These are phyloP conservation scores for Fragosphaeria purpurea DNA, from an alignment of 2,329 filamentous ascomycete genomes.

Conservation along the genomic window DNA sequence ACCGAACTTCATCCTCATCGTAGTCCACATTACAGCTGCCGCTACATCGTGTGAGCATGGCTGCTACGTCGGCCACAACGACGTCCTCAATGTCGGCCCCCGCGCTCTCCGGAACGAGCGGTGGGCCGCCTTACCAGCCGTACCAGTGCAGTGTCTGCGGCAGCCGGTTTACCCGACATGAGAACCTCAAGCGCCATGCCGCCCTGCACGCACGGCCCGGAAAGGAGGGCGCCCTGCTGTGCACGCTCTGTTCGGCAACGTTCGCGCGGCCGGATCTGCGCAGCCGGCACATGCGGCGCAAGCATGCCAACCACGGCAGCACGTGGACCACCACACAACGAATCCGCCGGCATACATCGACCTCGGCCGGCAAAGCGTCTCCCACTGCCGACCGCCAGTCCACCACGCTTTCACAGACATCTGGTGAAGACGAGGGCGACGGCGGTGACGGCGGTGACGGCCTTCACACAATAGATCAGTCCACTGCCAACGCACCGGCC, in stretches of 20 bases:
- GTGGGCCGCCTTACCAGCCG: constrained; percentile 19
- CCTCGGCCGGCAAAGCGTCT: not conserved
- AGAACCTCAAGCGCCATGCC: constrained; percentile 32
- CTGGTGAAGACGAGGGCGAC: too few relatives aligned
- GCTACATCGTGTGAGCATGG: too few relatives aligned
- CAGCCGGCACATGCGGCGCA: constrained; percentile 30
- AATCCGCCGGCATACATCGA: not conserved
- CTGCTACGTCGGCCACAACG: too few relatives aligned
- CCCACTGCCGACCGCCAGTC: not conserved
- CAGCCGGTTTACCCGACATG: constrained; percentile 27
- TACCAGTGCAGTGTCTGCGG: constrained; percentile 30
- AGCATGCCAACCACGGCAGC: constrained; percentile 23
- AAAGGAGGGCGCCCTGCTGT: constrained; percentile 21
- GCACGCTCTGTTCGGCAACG: constrained; percentile 26
- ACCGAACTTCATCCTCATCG: too few relatives aligned
- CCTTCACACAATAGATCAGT: too few relatives aligned
- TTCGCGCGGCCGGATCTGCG: constrained; percentile 31
- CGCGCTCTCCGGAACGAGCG: not conserved
- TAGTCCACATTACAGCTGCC: too few relatives aligned
- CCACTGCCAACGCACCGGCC: too few relatives aligned
- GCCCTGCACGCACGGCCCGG: constrained; percentile 25
- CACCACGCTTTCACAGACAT: too few relatives aligned
- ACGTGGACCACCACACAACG: not conserved
- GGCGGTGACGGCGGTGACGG: too few relatives aligned
- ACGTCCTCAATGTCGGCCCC: not conserved